A percentile compares a stretch with the other conserved stretches of the same genome.
These are phyloP conservation scores for Trichoderma sp. DNA, from an alignment of 2,329 filamentous ascomycete species.

Conservation along the genomic window DNA sequence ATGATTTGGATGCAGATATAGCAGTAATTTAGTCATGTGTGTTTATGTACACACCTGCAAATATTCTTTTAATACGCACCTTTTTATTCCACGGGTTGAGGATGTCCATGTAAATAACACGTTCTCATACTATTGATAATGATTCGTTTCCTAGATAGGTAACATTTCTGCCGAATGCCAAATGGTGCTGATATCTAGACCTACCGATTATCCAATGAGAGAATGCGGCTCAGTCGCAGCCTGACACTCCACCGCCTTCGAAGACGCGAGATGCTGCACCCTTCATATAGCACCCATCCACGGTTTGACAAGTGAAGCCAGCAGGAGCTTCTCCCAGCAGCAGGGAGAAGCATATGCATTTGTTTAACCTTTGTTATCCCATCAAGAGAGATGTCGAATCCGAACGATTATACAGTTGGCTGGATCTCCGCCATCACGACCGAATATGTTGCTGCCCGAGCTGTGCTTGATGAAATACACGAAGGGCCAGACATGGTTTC, in stretches of 20 bases:
- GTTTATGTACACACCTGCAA: not conserved
- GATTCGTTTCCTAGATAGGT: not conserved
- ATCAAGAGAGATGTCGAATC: not conserved
- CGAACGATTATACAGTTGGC: not conserved
- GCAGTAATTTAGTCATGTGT: conserved; percentile 2
- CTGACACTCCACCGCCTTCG: not conserved
- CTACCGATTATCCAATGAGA: not conserved
- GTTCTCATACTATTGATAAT: no score
- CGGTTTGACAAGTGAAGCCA: not conserved
- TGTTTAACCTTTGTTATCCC: not conserved
- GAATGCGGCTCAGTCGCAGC: not conserved
- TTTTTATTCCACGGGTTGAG: no score
- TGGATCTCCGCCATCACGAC: not conserved
- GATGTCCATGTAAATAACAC: no score
- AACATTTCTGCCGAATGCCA: not conserved
- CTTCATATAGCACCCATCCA: not conserved
- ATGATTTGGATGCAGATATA: not conserved
- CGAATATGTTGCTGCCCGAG: not conserved
- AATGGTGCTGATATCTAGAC: not conserved
- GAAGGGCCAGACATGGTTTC: not conserved
- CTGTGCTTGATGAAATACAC: not conserved
- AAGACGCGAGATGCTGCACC: not conserved
- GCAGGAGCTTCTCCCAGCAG: not conserved
- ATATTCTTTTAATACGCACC: not conserved
- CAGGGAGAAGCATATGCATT: rapidly evolving